A percentile compares a stretch with the other conserved stretches of the same genome.
Conservation (phyloP, 148 eudicot species). For the Simmondsia chinensis region DNA sequence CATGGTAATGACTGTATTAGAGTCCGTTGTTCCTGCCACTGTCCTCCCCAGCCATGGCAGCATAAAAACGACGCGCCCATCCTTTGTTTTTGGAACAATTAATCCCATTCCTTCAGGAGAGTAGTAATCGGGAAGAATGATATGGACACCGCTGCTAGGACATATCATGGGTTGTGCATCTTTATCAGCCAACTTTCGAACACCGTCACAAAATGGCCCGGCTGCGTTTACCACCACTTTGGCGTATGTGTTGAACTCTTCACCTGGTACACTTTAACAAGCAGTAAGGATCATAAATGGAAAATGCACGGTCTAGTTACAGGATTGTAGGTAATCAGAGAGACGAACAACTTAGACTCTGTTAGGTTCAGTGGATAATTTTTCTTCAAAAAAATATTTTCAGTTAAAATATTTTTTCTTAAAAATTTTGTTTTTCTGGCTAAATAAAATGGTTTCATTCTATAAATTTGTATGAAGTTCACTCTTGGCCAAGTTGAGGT, state of each 20-base stretch:
- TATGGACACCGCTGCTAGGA: conserved; percentile 97
- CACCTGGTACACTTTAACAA: conserved; percentile 43
- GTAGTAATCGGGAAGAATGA: conserved; percentile 91
- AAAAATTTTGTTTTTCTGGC: no score
- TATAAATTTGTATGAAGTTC: no score
- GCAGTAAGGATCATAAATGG: conserved; percentile 14
- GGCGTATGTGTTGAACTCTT: conserved; percentile 87
- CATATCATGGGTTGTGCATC: conserved; percentile 68
- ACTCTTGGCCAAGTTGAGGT: no score
- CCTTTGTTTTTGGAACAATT: conserved; percentile 97
- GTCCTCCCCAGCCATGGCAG: conserved; percentile 98
- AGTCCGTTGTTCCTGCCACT: conserved; percentile 94
- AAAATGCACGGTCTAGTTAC: background rate
- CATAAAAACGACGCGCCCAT: conserved; percentile 98
- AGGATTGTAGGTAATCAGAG: no score
- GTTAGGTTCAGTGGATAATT: no score
- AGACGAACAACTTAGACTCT: no score
- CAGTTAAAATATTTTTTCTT: no score
- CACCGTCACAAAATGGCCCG: conserved; percentile 92
- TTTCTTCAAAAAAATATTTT: no score
- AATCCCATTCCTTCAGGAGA: conserved; percentile 99
- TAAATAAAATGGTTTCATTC: no score
- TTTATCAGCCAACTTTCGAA: conserved; percentile 68
- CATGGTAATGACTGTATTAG: conserved; percentile 74
- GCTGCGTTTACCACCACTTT: conserved; percentile 91